Evolutionary conservation across 1,139 yeast genomes (phyloP).

Genomic region (Pichia kudriavzevii): DNA sequence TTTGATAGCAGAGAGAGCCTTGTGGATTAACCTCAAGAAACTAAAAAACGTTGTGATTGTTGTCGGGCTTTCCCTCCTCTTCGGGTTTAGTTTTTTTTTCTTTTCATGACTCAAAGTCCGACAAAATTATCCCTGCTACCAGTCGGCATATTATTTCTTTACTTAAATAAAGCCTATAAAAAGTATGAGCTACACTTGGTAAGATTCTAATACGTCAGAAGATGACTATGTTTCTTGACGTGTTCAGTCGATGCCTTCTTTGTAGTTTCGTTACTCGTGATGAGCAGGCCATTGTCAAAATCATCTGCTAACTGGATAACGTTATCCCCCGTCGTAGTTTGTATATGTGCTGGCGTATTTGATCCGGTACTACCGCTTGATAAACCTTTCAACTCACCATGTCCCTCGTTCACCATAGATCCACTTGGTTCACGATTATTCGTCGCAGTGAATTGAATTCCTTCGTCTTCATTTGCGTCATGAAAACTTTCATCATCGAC

Average conservation of each 20-base stretch:
- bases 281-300: constrained; percentile 10
- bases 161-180: too few species aligned
- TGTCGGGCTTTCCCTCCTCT: too few species aligned
- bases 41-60: too few species aligned
- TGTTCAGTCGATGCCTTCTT: constrained; percentile 19
- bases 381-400: neutral
- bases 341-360: too few species aligned
- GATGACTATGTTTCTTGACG: constrained; percentile 23
- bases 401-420: neutral
- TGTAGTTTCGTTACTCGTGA: constrained; percentile 22
- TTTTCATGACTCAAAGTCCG: too few species aligned
- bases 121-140: too few species aligned
- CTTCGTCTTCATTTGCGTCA: neutral
- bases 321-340: constrained; percentile 7
- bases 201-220: constrained; percentile 9
- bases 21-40: too few species aligned
- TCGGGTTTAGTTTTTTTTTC: too few species aligned
- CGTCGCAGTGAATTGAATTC: neutral
- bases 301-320: constrained; percentile 10
- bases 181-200: too few species aligned
- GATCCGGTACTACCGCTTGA: constrained; percentile 13
- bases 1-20: too few species aligned
- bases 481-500: neutral
- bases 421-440: too few species aligned
- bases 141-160: too few species aligned